These are phyloP conservation scores for Fraxinus ornus DNA, from an alignment of 305 asterid genomes.

Conservation along the genomic window DNA sequence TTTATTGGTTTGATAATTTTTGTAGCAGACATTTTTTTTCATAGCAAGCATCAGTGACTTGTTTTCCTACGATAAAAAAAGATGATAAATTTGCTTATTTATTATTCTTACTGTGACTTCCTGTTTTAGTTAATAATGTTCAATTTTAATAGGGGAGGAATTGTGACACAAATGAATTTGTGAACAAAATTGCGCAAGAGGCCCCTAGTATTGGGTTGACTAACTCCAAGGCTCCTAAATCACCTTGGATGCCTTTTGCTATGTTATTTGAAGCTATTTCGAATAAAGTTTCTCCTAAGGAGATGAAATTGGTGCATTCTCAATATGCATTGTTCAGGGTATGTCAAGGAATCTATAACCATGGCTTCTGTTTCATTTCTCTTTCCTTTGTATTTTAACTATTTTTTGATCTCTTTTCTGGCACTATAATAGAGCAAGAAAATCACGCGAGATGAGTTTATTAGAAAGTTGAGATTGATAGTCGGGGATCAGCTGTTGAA, in stretches of 20 bases:
- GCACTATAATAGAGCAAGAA: constrained; percentile 20
- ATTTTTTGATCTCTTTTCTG: constrained; percentile 10
- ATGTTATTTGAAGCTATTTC: constrained; percentile 38
- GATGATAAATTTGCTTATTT: neutral
- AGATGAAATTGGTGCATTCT: constrained; percentile 28
- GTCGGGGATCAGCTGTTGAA: constrained; percentile 33
- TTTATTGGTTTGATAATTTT: neutral
- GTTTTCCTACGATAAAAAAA: neutral
- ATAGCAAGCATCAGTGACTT: neutral
- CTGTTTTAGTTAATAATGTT: neutral
- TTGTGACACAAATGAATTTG: neutral
- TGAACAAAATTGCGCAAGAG: constrained; percentile 2
- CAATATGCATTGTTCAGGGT: constrained; percentile 42
- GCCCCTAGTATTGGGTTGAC: constrained; percentile 22
- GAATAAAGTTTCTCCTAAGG: constrained; percentile 28
- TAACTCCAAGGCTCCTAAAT: constrained; percentile 32
- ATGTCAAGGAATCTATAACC: constrained; percentile 7
- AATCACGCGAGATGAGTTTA: constrained; percentile 32
- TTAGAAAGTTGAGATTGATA: constrained; percentile 28
- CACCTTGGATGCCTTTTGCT: constrained; percentile 47
- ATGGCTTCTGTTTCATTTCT: neutral
- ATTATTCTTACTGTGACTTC: neutral
- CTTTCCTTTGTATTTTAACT: neutral
- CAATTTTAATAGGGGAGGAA: constrained; percentile 22
- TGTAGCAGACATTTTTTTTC: neutral